Evolutionary conservation across 345 rosid genomes (phyloP).

Genomic region (Cochlearia excelsa): DNA sequence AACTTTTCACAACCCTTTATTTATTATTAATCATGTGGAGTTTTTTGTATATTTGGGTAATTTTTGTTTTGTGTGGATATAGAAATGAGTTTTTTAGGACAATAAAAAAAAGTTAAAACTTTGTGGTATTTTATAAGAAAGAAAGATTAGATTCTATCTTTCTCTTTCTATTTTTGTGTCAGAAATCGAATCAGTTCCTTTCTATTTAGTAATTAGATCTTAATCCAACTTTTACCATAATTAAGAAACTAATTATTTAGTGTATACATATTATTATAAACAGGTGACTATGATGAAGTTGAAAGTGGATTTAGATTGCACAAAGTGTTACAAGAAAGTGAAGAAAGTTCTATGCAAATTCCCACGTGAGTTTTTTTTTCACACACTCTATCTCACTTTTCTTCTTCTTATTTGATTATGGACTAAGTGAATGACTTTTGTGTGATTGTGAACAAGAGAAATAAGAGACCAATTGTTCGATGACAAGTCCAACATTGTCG

Average conservation of each 20-base stretch:
- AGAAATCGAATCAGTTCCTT: constrained; percentile 27
- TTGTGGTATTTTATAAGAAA: constrained; percentile 1
- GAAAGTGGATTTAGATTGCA: not conserved
- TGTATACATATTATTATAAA: not conserved
- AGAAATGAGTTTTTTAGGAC: not conserved
- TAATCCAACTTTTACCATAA: too few relatives aligned
- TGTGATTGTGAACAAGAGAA: constrained; percentile 44
- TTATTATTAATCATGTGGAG: too few relatives aligned
- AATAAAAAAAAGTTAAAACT: not conserved
- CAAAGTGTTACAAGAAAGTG: not conserved
- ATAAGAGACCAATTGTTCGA: constrained; percentile 50
- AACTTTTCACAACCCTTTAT: too few relatives aligned
- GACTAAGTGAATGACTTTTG: constrained; percentile 38
- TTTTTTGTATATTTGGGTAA: too few relatives aligned
- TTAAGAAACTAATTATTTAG: not conserved
- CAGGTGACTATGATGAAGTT: not conserved
- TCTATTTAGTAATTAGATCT: not conserved
- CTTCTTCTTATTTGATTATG: not conserved
- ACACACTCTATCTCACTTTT: not conserved
- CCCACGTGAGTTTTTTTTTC: not conserved
- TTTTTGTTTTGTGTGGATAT: not conserved
- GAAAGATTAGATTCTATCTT: constrained; percentile 17
- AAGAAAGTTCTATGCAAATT: not conserved
- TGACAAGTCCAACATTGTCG: constrained; percentile 55
- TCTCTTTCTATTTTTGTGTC: constrained; percentile 21